Evolutionary conservation across 176 grass and related monocot species (phyloP), one percentile per base, ranked within the genome.

Genomic region (Poa pratensis): DNA sequence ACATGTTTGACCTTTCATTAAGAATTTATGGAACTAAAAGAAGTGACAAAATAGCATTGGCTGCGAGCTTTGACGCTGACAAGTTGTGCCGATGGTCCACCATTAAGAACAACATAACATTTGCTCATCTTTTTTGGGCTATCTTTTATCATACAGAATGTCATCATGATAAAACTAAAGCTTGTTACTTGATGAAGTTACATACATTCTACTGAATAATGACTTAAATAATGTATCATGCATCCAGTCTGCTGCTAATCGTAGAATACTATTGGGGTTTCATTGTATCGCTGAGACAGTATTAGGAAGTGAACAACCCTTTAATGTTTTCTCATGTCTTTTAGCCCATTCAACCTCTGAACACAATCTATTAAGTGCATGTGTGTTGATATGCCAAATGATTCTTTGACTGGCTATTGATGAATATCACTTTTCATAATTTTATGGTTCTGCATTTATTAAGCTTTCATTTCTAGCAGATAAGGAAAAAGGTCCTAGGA

Each of bases 401-500:
- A 30, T 45, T 7, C 30, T 83, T 11, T 48, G 7, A 13, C 18
- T 23, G 19, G 12, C 42, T 78, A 83, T 39, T 75, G 27, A 72
- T 84, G 3, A 46, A 28, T 72, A 35, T 55, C 39, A 22, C 20
- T 83, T 68, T 39, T 65, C 13, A 16, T 16, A 63, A 13, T 82
- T 55, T 82, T 86, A 79, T 2, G 18, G 7, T 45, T 70, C 19
- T 39, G 0, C 11, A 45, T 27, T 34, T 19, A 37, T 37, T 68
- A 69, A 87, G 19, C 64, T 82, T 80, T n/a, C 72, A 48, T 46
- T 90, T 40, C 40, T 67, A 77, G 43, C 87, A 92, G 91, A 85
- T 76, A 92, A 90, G 72, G 87, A 87, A 50, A 92, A 90, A 71
- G 85, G 91, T 81, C 91, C 91, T 8, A 85, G 88, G 81, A 92